Percentiles rank a stretch among this genome's conserved stretches.
phyloP scores from a whole-genome alignment of 371 early-diverging fungal genomes.

The Mortierella sp. region DNA sequence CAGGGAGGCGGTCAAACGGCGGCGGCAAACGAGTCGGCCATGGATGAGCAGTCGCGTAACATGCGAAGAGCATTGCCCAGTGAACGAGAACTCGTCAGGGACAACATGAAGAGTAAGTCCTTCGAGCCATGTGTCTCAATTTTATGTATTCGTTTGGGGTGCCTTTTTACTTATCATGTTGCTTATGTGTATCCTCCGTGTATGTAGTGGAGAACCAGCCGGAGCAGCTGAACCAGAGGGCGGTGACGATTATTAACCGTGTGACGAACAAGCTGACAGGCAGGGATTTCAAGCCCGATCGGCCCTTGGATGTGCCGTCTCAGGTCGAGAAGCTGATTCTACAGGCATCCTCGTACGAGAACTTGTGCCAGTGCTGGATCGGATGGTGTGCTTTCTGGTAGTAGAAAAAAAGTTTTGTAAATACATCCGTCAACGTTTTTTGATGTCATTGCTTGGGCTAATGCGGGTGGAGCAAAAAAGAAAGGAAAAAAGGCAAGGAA shows the following conservation, averaged over 20 bases:
- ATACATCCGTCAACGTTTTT: not conserved
- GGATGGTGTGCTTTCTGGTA: constrained; percentile 94
- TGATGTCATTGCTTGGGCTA: not conserved
- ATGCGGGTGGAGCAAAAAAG: not conserved
- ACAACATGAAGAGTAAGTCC: constrained; percentile 50
- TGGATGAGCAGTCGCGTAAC: constrained; percentile 54
- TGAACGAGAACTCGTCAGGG: constrained; percentile 49
- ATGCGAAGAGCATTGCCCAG: constrained; percentile 46
- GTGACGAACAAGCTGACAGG: constrained; percentile 71
- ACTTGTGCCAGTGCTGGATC: constrained; percentile 95
- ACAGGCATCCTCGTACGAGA: constrained; percentile 95
- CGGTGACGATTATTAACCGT: constrained; percentile 73
- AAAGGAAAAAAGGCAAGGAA: not conserved
- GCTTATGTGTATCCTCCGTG: not conserved
- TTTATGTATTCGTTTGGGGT: not conserved
- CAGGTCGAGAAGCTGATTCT: constrained; percentile 96
- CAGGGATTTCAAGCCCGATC: constrained; percentile 90
- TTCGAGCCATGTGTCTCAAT: not conserved
- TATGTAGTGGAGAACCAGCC: constrained; percentile 62
- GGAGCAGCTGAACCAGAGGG: constrained; percentile 70
- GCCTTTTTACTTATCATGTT: not conserved
- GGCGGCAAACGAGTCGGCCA: constrained; percentile 32
- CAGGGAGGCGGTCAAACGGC: constrained; percentile 32
- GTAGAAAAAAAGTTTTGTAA: no score
- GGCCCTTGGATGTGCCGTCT: constrained; percentile 84